Conservation (phyloP, 83 land plant species). For the Larix sibirica region DNA sequence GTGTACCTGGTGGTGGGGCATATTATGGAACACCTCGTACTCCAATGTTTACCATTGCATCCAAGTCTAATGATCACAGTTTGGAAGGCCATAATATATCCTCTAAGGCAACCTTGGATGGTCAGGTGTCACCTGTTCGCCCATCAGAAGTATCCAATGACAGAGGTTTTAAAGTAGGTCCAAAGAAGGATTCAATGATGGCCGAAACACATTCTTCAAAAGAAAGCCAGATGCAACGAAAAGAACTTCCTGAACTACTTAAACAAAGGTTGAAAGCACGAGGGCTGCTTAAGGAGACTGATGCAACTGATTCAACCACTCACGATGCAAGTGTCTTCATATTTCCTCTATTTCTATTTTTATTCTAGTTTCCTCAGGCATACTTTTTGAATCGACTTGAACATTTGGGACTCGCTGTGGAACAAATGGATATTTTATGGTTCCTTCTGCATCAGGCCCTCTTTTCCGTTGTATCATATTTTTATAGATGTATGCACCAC, state of each 20-base stretch:
- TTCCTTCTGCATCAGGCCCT: neutral
- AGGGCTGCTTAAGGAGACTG: slow-evolving; percentile 78
- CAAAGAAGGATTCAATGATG: slow-evolving; percentile 14
- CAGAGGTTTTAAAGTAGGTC: slow-evolving; percentile 15
- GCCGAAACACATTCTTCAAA: slow-evolving; percentile 11
- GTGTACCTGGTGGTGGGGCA: slow-evolving; percentile 98
- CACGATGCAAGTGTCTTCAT: slow-evolving; percentile 28
- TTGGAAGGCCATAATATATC: slow-evolving; percentile 6
- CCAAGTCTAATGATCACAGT: slow-evolving; percentile 3
- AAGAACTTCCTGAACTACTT: slow-evolving; percentile 82
- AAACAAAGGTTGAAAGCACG: slow-evolving; percentile 86
- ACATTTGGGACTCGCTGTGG: neutral
- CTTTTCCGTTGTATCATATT: no score
- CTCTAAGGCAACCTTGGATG: slow-evolving; percentile 20
- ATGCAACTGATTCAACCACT: slow-evolving; percentile 13
- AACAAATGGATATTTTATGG: neutral
- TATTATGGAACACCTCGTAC: slow-evolving; percentile 44
- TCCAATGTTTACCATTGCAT: slow-evolving; percentile 26
- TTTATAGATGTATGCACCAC: no score
- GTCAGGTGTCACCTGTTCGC: neutral
- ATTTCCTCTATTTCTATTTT: neutral
- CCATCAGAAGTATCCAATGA: slow-evolving; percentile 17
- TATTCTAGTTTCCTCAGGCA: neutral
- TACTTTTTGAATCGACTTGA: neutral
- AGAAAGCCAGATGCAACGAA: slow-evolving; percentile 22